A percentile compares a stretch with the other conserved stretches of the same genome.
Evolutionary conservation across 768 basidiomycete genomes (phyloP).

Genomic region (Lactarius hatsudake): DNA sequence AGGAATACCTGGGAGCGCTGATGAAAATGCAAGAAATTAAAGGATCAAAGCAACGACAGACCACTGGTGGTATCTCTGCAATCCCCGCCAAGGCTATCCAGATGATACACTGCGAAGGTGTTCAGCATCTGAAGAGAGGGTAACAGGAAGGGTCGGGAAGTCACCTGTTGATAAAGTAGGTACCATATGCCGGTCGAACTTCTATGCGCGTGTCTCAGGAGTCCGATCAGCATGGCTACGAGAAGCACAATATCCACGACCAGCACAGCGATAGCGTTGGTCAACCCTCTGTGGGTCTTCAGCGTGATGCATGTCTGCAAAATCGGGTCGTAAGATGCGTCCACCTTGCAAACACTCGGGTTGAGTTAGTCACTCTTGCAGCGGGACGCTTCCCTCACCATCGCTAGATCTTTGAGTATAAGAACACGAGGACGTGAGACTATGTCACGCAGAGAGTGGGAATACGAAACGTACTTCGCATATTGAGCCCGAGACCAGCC

Average conservation of each 20-base stretch:
- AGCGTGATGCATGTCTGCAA: neutral
- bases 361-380: neutral
- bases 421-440: neutral
- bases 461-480: neutral
- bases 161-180: conserved; percentile 21
- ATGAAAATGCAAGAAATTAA: neutral
- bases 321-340: neutral
- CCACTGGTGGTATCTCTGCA: conserved; percentile 4
- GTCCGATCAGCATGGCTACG: neutral
- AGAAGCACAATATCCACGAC: neutral
- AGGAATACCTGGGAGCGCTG: conserved; percentile 8
- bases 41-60: neutral
- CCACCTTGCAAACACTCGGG: neutral
- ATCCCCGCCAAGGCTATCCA: conserved; percentile 1
- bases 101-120: neutral
- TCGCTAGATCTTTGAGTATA: neutral
- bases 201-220: neutral
- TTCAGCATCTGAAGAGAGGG: neutral
- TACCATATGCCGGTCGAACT: conserved; percentile 7
- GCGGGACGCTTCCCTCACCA: neutral
- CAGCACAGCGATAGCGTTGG: neutral
- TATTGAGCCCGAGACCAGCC: neutral
- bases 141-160: neutral
- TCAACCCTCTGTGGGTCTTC: neutral
- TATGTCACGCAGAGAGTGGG: too few relatives aligned